phyloP scores from a whole-genome alignment of 2,329 filamentous ascomycete genomes.

The Ophiocordyceps unilateralis region DNA sequence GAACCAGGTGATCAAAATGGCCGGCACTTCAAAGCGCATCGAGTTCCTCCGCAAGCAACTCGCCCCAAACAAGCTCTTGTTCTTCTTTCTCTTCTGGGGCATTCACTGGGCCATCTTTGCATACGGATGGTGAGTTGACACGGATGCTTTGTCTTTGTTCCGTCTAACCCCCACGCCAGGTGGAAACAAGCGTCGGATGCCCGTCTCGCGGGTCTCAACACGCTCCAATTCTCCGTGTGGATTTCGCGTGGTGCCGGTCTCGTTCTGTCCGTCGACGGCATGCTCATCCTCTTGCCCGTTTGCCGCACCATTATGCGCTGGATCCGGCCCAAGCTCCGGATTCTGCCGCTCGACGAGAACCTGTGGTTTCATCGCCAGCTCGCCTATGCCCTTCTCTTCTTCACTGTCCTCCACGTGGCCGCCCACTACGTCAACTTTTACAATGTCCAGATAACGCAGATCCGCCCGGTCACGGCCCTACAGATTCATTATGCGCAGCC shows the following conservation, averaged over 20 bases:
- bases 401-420: constrained; percentile 57
- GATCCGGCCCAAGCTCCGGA: constrained; percentile 72
- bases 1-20: not conserved
- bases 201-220: constrained; percentile 62
- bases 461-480: constrained; percentile 63
- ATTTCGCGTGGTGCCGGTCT: constrained; percentile 86
- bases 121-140: constrained; percentile 52
- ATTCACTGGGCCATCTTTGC: constrained; percentile 67
- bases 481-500: constrained; percentile 84
- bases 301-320: constrained; percentile 79
- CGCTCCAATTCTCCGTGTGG: constrained; percentile 79
- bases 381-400: constrained; percentile 76
- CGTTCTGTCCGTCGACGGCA: constrained; percentile 65
- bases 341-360: constrained; percentile 87
- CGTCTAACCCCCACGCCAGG: constrained; percentile 29
- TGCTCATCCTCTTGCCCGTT: constrained; percentile 83
- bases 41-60: constrained; percentile 46
- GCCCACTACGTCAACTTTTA: constrained; percentile 97
- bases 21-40: not conserved
- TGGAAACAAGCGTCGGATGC: constrained; percentile 55
- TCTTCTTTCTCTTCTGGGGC: constrained; percentile 68
- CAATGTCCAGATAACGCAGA: constrained; percentile 75
- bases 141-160: not conserved
- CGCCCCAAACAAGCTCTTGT: constrained; percentile 52
- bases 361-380: constrained; percentile 94